phyloP scores from a whole-genome alignment of 768 basidiomycete genomes.

The Psilocybe sp. region DNA sequence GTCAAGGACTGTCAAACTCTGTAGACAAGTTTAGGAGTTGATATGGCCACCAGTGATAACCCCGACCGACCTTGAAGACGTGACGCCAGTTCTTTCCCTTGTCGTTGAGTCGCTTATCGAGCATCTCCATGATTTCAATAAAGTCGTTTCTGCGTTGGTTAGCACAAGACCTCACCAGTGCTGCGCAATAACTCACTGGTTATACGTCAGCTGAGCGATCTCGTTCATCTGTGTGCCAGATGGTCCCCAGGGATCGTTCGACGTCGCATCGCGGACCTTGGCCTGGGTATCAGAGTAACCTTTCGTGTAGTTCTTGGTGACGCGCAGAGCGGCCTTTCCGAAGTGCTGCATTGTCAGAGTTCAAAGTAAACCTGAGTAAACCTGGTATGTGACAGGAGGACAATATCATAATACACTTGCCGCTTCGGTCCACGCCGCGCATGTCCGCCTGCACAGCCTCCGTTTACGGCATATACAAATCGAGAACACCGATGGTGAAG shows the following conservation, averaged over 20 bases:
- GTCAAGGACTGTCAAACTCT: conserved; percentile 92
- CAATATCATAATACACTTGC: background rate
- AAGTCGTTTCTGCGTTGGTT: conserved; percentile 70
- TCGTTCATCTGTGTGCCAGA: conserved; percentile 99
- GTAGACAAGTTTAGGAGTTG: background rate
- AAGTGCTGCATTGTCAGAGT: conserved; percentile 62
- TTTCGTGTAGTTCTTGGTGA: conserved; percentile 94
- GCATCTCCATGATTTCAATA: conserved; percentile 99
- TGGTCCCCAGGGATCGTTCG: conserved; percentile 98
- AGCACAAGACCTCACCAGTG: conserved; percentile 1
- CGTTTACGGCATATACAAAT: too few species aligned
- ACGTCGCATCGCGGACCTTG: conserved; percentile 94
- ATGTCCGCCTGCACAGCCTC: too few species aligned
- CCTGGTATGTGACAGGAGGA: background rate
- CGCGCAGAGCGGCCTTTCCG: conserved; percentile 81
- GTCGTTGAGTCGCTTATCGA: conserved; percentile 96
- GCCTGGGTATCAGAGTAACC: conserved; percentile 94
- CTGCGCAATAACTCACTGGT: conserved; percentile 65
- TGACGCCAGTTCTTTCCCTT: conserved; percentile 99
- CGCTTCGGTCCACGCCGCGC: too few species aligned
- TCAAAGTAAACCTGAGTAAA: conserved; percentile 1
- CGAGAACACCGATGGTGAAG: conserved; percentile 67
- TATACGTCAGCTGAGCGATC: conserved; percentile 93
- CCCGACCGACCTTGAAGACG: conserved; percentile 82
- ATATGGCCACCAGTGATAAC: background rate